A percentile compares a stretch with the other conserved stretches of the same genome.
These are phyloP conservation scores for Parafenestella ontariensis DNA, from an alignment of 2,329 filamentous ascomycete species.

Conservation along the genomic window DNA sequence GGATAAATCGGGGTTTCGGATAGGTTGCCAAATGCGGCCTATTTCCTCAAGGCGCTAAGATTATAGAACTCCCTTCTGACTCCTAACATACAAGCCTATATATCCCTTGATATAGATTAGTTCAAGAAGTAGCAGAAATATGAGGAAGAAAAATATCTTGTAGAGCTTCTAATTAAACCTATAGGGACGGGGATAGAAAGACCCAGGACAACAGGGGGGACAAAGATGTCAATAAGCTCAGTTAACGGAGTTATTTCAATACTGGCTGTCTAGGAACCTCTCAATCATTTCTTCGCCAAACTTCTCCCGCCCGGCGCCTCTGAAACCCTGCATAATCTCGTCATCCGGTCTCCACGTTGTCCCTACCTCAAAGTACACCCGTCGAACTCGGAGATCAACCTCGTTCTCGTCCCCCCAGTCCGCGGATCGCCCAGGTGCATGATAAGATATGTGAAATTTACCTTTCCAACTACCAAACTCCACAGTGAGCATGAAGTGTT, in stretches of 20 bases:
- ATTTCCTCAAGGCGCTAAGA: too few relatives aligned
- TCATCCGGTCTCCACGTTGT: constrained; percentile 6
- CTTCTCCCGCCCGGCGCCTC: constrained; percentile 4
- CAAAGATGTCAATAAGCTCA: too few relatives aligned
- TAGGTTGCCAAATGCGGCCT: too few relatives aligned
- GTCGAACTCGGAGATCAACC: background rate
- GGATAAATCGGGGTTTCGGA: too few relatives aligned
- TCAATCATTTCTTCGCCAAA: constrained; percentile 6
- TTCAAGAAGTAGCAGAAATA: too few relatives aligned
- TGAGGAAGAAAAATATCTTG: too few relatives aligned
- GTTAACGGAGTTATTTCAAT: background rate
- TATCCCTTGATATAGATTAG: too few relatives aligned
- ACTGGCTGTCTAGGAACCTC: constrained; percentile 8
- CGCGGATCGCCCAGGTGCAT: constrained; percentile 5
- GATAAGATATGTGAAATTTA: constrained; percentile 11
- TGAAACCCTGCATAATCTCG: constrained; percentile 2
- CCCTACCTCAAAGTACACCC: constrained; percentile 11
- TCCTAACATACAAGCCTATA: too few relatives aligned
- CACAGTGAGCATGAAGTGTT: constrained; percentile 11
- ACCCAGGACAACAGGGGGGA: too few relatives aligned
- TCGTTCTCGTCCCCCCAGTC: constrained; percentile 8
- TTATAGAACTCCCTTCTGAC: too few relatives aligned
- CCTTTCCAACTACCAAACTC: background rate
- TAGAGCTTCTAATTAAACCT: too few relatives aligned
- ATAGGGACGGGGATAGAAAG: too few relatives aligned